Base-by-base conservation (phyloP, 2,329 filamentous ascomycete species). In the Chrysosphaeria jannelii region DNA sequence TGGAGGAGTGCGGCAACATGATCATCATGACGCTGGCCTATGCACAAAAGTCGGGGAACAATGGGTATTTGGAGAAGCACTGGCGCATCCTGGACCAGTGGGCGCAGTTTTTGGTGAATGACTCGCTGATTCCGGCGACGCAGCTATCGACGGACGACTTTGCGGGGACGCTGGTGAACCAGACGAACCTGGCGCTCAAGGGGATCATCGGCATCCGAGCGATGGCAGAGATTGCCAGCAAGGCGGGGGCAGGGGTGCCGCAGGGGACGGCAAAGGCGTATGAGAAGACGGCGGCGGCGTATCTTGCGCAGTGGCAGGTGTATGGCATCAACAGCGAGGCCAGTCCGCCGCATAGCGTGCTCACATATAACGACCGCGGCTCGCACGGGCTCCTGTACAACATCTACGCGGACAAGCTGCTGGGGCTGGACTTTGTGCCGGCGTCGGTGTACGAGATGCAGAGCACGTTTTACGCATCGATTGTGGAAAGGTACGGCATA, bases 111-210 rank as follows among this genome's bases (percentile, higher is more conserved):
- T 49, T 78, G 9, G 57, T 74, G 13, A 56, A 70, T 23, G 69
- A 60, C 38, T 61, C 64, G 11, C 48, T 76, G 16, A 53, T 67
- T 27, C 69, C 70, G 10, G 54, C 58, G 15, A 69, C 68, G 30
- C 70, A 76, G 41, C 53, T 78, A 8, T 71, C 59, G 23, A 78
- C 70, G 8, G 70, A 78, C 34, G 70, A 78, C 38, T 76, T 76
- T 36, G 70, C 70, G 10, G 70, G 69, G 21, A 68, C 64, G 57
- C 48, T 76, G 21, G 57, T 65, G 7, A 57, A 74, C 23, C 68
- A 75, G 38, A 74, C 67, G 2, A 76, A 76, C 33, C 46, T 78
- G 23, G 69, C 69, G 1, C 45, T 76, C 19, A 78, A 76, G 40
- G 70, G 69, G 15, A 74, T 76, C 29, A 54, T 78, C 28, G 70